Conservation (phyloP, 2,329 filamentous ascomycete genomes). For the Epichloe festucae region DNA sequence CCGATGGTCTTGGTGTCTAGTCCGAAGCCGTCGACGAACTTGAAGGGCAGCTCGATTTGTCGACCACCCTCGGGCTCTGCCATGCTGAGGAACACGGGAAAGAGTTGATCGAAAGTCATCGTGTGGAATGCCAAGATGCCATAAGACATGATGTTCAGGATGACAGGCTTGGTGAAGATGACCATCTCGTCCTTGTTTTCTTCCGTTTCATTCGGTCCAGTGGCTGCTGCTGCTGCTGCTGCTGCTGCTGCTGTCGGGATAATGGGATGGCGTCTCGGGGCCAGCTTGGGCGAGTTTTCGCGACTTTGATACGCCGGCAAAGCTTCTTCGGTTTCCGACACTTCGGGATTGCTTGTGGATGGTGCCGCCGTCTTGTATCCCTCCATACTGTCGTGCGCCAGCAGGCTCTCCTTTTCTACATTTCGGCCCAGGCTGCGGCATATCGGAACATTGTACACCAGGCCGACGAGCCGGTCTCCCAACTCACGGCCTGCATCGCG, state of each 20-base stretch:
- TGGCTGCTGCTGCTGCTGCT: neutral
- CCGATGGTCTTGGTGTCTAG: slow-evolving; percentile 76
- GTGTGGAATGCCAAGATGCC: slow-evolving; percentile 93
- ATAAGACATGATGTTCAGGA: slow-evolving; percentile 79
- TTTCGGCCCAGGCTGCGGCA: slow-evolving; percentile 25
- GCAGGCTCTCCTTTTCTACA: slow-evolving; percentile 47
- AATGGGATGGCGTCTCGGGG: slow-evolving; percentile 16
- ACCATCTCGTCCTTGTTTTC: slow-evolving; percentile 30
- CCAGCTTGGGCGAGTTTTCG: slow-evolving; percentile 39
- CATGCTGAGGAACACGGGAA: slow-evolving; percentile 83
- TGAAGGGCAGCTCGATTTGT: slow-evolving; percentile 59
- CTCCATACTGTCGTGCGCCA: slow-evolving; percentile 47
- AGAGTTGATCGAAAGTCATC: slow-evolving; percentile 88
- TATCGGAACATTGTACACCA: slow-evolving; percentile 21
- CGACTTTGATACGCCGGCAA: slow-evolving; percentile 57
- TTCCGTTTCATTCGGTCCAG: neutral
- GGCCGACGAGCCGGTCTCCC: slow-evolving; percentile 54
- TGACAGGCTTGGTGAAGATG: slow-evolving; percentile 66
- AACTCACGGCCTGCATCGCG: slow-evolving; percentile 65
- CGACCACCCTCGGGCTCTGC: slow-evolving; percentile 31
- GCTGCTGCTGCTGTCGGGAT: neutral
- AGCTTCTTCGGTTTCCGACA: slow-evolving; percentile 35
- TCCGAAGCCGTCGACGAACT: slow-evolving; percentile 77
- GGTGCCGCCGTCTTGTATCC: slow-evolving; percentile 45
- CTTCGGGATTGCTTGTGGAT: neutral